Conservation (phyloP, 1,284 basidiomycete genomes). For the Puccinia novopanici region DNA sequence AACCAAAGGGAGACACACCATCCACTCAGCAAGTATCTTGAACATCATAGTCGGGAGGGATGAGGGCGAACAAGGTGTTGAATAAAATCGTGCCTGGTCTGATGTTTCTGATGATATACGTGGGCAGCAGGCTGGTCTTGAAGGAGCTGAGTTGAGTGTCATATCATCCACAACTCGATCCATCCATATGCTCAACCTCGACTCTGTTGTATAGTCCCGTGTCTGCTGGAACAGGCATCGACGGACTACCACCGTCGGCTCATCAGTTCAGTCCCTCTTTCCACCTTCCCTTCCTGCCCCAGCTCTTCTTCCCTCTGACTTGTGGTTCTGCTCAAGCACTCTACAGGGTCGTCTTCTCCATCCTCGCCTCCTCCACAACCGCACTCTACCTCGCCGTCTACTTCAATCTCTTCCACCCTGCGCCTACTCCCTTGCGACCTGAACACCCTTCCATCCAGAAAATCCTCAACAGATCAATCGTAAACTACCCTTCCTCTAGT, state of each 20-base stretch:
- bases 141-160: constrained; percentile 6
- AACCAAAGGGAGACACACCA: background rate
- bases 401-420: background rate
- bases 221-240: background rate
- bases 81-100: background rate
- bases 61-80: background rate
- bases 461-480: constrained; percentile 10
- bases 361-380: background rate
- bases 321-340: too few species aligned
- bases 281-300: background rate
- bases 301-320: background rate
- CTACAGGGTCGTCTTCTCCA: background rate
- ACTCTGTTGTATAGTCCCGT: too few species aligned
- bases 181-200: too few species aligned
- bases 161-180: too few species aligned
- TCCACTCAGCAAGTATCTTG: too few species aligned
- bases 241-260: background rate
- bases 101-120: constrained; percentile 24
- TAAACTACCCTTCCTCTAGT: background rate
- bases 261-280: background rate
- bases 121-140: background rate
- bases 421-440: background rate
- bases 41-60: background rate
- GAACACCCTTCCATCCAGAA: background rate
- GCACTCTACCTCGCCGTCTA: constrained; percentile 18